Conservation (phyloP, 169 alveolate species). For the Cryptosporidium tyzzeri region DNA sequence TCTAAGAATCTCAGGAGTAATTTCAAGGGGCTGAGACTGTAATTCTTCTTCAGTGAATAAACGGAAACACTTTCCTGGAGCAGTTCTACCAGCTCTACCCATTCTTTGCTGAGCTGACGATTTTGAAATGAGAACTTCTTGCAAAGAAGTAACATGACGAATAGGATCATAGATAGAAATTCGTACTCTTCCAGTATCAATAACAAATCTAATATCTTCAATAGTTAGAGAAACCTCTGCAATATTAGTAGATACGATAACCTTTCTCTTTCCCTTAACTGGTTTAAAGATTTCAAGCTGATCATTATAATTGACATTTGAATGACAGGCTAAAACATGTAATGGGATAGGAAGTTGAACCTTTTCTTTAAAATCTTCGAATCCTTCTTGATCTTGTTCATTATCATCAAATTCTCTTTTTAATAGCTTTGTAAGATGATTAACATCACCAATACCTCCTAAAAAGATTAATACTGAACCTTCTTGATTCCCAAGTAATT, state of each 20-base stretch:
- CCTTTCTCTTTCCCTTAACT: slow-evolving; percentile 83
- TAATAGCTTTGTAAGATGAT: slow-evolving; percentile 13
- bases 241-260: slow-evolving; percentile 91
- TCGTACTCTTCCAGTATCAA: slow-evolving; percentile 88
- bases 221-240: slow-evolving; percentile 93
- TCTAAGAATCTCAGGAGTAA: slow-evolving; percentile 56
- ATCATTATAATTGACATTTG: slow-evolving; percentile 69
- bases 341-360: slow-evolving; percentile 27
- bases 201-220: slow-evolving; percentile 88
- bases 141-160: slow-evolving; percentile 82
- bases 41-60: slow-evolving; percentile 84
- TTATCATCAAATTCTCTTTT: not conserved
- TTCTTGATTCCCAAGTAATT: slow-evolving; percentile 9
- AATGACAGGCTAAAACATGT: slow-evolving; percentile 57
- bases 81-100: slow-evolving; percentile 92
- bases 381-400: slow-evolving; percentile 18
- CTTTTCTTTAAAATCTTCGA: not conserved
- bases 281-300: slow-evolving; percentile 84
- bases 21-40: slow-evolving; percentile 78
- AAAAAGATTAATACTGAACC: slow-evolving; percentile 54
- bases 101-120: slow-evolving; percentile 88
- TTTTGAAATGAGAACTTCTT: slow-evolving; percentile 83
- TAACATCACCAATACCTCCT: slow-evolving; percentile 72
- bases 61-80: slow-evolving; percentile 89
- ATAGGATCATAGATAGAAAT: slow-evolving; percentile 80